phyloP scores from a whole-genome alignment of 352 stramenopile genomes.

The Proteromonas lacertae region DNA sequence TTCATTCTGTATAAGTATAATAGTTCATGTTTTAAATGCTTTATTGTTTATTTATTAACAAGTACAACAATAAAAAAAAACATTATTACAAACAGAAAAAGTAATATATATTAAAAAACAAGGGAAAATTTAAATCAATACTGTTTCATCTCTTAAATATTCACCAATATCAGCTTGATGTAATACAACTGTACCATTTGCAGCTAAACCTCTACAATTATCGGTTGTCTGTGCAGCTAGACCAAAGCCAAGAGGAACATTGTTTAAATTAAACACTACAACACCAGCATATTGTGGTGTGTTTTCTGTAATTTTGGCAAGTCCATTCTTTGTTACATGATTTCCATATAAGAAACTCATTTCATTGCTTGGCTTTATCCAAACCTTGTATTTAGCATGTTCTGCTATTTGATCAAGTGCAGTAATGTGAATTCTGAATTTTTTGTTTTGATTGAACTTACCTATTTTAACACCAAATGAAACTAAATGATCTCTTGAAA shows the following conservation, averaged over 20 bases:
- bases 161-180: conserved; percentile 95
- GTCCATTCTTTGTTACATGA: conserved; percentile 83
- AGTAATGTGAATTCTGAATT: conserved; percentile 79
- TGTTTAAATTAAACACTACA: conserved; percentile 89
- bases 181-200: conserved; percentile 80
- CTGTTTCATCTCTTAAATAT: conserved; percentile 88
- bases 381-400: conserved; percentile 91
- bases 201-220: conserved; percentile 62
- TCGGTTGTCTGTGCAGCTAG: conserved; percentile 76
- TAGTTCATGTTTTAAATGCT: no score
- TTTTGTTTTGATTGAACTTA: conserved; percentile 93
- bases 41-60: no score
- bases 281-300: conserved; percentile 89
- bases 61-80: no score
- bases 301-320: conserved; percentile 76
- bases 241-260: conserved; percentile 87
- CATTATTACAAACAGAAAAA: no score
- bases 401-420: conserved; percentile 87
- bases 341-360: conserved; percentile 99
- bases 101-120: no score
- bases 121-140: no score
- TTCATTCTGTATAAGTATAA: no score
- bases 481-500: conserved; percentile 65
- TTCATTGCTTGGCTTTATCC: conserved; percentile 93
- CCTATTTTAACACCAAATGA: conserved; percentile 81